Evolutionary conservation across 352 stramenopile genomes (phyloP), one percentile per base, ranked within the genome.

Genomic region (Globisporangium ultimum): DNA sequence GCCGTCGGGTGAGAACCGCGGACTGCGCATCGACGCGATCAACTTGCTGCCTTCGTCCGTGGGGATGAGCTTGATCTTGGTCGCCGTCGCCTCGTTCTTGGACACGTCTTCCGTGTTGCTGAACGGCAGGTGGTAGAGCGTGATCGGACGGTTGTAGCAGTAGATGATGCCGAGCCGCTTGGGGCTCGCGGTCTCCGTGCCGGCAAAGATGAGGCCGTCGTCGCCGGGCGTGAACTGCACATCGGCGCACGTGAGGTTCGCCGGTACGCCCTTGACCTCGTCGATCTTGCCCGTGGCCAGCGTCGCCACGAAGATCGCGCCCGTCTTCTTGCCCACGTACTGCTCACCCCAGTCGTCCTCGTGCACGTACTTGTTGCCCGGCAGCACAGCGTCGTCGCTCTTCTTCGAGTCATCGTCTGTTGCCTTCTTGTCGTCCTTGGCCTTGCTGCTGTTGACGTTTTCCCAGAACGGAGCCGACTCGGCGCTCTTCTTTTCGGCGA

Each of bases 291-390:
- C 79, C 10, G 74, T 89, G 12, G 61, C 67, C 32, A 95, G 49
- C 17, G 78, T 80, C 9, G 82, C 74, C 18, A 92, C 42, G 61
- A 91, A 95, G 48, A 95, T 78, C 1, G 64, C 69, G 24, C 75
- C 77, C 1, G 72, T 88, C 61, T 82, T 80, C 59, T 92, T 87
- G 42, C 79, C 86, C 9, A 84, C 80, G 60, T 93, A 93, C 47
- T 89, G 84, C 65, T 96, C 87, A 17, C 87, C 87, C 81, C 84
- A 94, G 60, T 96, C 86, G 20, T 91, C 78, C 38, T 89, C 61
- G 38, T 78, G 75, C 46, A 87, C 74, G 58, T 84, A 96, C 66
- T 93, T 87, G 53, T 62, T 62, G 8, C 80, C 78, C 12, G 72
- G 68, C 4, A 74, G 45, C 12, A 60, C 54, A 0, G 53, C 49